Conservation (phyloP, 768 basidiomycete genomes). For the Psilocybe sp. region DNA sequence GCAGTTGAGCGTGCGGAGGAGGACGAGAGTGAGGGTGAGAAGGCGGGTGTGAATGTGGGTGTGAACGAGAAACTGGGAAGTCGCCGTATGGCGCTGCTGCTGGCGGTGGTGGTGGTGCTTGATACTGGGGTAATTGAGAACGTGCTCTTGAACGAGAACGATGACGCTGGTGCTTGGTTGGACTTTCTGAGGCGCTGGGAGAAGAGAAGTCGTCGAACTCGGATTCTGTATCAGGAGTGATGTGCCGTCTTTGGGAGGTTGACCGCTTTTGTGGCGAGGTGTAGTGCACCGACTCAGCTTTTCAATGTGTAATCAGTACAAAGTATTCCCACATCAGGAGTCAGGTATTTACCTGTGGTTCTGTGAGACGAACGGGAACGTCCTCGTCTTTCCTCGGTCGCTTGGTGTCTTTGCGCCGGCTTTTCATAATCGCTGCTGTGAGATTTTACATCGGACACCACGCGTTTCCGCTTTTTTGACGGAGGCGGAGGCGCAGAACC, state of each 20-base stretch:
- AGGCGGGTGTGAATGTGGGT: not conserved
- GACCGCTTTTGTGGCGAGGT: too few species aligned
- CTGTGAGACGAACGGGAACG: not conserved
- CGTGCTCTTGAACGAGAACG: slow-evolving; percentile 1
- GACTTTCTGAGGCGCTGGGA: too few species aligned
- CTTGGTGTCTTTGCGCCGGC: not conserved
- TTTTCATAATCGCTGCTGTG: not conserved
- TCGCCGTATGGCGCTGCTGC: not conserved
- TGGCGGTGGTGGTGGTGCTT: slow-evolving; percentile 1
- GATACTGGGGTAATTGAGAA: slow-evolving; percentile 10
- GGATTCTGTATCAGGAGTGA: too few species aligned
- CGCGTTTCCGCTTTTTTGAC: slow-evolving; percentile 9
- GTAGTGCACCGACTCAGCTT: too few species aligned
- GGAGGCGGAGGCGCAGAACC: slow-evolving; percentile 3
- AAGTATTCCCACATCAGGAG: too few species aligned
- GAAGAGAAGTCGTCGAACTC: too few species aligned
- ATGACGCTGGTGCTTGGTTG: too few species aligned
- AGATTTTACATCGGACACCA: slow-evolving; percentile 1
- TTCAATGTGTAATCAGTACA: too few species aligned
- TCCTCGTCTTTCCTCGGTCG: not conserved
- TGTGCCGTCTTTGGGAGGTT: too few species aligned
- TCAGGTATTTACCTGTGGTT: too few species aligned
- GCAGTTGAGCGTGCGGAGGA: slow-evolving; percentile 18
- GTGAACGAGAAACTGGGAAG: not conserved
- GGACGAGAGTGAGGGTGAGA: slow-evolving; percentile 18